Evolutionary conservation across 2,329 filamentous ascomycete species (phyloP).

Genomic region (Celoporthe dispersa): DNA sequence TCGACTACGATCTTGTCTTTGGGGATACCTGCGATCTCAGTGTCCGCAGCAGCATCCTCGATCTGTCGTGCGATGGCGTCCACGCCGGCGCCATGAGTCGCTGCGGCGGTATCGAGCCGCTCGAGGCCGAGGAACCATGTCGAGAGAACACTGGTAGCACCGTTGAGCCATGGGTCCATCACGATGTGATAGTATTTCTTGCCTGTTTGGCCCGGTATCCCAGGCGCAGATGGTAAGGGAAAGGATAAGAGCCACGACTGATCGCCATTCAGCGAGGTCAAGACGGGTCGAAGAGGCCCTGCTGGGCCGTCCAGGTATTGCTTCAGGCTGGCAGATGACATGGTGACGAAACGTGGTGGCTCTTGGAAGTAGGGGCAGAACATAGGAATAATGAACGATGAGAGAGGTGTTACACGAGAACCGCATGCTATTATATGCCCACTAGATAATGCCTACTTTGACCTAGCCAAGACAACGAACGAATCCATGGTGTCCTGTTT

Average conservation of each 20-base stretch:
- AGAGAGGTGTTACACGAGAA: not conserved
- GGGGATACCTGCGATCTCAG: not conserved
- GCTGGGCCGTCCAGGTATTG: not conserved
- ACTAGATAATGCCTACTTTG: not conserved
- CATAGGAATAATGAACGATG: not conserved
- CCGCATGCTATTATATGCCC: not conserved
- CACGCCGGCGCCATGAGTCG: conserved; percentile 25
- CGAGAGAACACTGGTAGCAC: conserved; percentile 8
- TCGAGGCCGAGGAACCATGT: conserved; percentile 24
- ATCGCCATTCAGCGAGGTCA: not conserved
- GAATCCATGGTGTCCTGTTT: not conserved
- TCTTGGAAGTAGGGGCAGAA: not conserved
- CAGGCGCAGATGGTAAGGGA: not conserved
- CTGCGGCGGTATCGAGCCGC: conserved; percentile 16
- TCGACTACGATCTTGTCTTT: conserved; percentile 14
- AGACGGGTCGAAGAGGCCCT: not conserved
- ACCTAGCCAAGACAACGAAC: not conserved
- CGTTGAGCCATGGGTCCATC: conserved; percentile 20
- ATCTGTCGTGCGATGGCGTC: conserved; percentile 28
- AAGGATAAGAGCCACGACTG: conserved; percentile 19
- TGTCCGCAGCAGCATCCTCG: conserved; percentile 24
- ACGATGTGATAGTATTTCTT: conserved; percentile 20
- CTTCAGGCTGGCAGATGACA: not conserved
- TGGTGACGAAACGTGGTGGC: not conserved
- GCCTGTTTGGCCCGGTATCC: not conserved